A percentile compares a stretch with the other conserved stretches of the same genome.
phyloP scores from a whole-genome alignment of 2,329 filamentous ascomycete genomes.

The Blastomyces percursus region DNA sequence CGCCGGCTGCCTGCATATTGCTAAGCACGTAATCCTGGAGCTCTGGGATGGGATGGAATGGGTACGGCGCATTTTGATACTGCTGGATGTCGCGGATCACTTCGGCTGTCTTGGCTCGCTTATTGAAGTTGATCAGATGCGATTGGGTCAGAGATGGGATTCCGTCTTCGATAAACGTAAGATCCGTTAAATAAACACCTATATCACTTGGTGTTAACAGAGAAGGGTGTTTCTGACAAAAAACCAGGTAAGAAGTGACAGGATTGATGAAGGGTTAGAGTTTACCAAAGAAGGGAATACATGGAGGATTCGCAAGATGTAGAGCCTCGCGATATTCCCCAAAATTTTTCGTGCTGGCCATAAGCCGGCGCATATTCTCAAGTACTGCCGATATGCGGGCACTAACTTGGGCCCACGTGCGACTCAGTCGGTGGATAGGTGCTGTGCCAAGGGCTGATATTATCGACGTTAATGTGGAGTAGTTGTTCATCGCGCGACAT shows the following conservation, averaged over 20 bases:
- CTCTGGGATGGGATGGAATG: slow-evolving; percentile 76
- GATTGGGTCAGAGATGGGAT: slow-evolving; percentile 95
- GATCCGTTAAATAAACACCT: slow-evolving; percentile 93
- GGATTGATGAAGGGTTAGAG: slow-evolving; percentile 6
- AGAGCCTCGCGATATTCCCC: slow-evolving; percentile 89
- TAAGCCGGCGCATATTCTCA: slow-evolving; percentile 85
- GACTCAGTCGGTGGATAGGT: slow-evolving; percentile 82
- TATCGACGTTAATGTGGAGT: slow-evolving; percentile 92
- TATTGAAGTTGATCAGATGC: slow-evolving; percentile 95
- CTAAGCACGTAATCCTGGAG: slow-evolving; percentile 93
- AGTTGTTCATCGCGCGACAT: slow-evolving; percentile 90
- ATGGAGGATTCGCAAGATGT: slow-evolving; percentile 87
- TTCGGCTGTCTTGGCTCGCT: slow-evolving; percentile 93
- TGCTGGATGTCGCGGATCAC: slow-evolving; percentile 98
- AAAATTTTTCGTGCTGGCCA: slow-evolving; percentile 98
- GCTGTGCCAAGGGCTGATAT: slow-evolving; percentile 92
- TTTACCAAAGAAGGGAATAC: slow-evolving; percentile 94
- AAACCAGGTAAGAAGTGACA: not conserved
- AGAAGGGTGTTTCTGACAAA: not conserved
- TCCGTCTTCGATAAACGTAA: slow-evolving; percentile 97
- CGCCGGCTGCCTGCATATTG: slow-evolving; percentile 89
- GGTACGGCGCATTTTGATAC: slow-evolving; percentile 96
- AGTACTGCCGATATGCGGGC: slow-evolving; percentile 68
- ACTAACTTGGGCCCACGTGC: slow-evolving; percentile 91
- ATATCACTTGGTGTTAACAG: slow-evolving; percentile 15